Evolutionary conservation across 352 stramenopile genomes (phyloP), one percentile per base, ranked within the genome.

Genomic region (Globisporangium cylindrosporum): DNA sequence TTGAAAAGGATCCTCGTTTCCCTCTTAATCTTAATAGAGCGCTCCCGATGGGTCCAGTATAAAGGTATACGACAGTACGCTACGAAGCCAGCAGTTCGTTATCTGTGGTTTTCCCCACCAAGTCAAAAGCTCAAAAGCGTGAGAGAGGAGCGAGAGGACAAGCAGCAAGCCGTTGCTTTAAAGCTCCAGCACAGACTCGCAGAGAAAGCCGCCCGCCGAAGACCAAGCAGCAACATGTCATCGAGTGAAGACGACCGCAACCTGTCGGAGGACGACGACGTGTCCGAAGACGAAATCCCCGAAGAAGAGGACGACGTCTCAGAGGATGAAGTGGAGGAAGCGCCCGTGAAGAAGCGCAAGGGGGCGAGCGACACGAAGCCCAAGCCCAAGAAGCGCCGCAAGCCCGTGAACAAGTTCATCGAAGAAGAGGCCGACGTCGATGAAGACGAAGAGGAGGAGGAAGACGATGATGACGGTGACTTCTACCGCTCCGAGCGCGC

Each of bases 371-470:
- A 87, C 55, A 73, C 69, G 55, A 92, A 92, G 69, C 71, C 77
- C 54, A 94, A 94, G 69, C 81, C 83, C 53, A 95, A 95, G 79
- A 96, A 96, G 69, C 82, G 84, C 55, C 86, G 86, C 62, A 92
- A 90, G 53, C 80, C 81, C 51, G 80, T 94, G 32, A 95, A 93
- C 80, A 96, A 92, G 72, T 96, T 96, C 71, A 96, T 96, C 58
- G 89, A 96, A 61, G 87, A 95, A 57, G 88, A 95, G 60, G 89
- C 89, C 46, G 89, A 96, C 59, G 89, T 95, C 27, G 89, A 94
- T 48, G 89, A 94, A 46, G 89, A 96, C 49, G 89, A 96, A 41
- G 87, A 93, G 12, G 87, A 95, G 38, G 88, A 94, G 56, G 89
- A 96, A 60, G 89, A 94, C 2, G 88, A 96, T 5, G 86, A 93